Percentiles rank a stretch among this genome's conserved stretches.
These are phyloP conservation scores for Cladophialophora chaetospira DNA, from an alignment of 2,329 filamentous ascomycete species.

Conservation along the genomic window DNA sequence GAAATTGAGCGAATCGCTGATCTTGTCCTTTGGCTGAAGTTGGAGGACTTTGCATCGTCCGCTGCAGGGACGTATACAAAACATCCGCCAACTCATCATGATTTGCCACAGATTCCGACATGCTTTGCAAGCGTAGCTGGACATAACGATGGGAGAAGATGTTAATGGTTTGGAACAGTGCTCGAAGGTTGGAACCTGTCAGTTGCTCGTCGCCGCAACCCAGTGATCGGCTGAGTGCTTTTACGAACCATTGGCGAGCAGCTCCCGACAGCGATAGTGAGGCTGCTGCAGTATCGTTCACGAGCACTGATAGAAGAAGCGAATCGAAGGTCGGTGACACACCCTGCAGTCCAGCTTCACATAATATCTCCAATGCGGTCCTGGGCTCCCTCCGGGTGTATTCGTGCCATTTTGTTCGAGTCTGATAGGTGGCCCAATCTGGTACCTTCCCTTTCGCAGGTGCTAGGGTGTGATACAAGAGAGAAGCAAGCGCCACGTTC, in stretches of 20 bases:
- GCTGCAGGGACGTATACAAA: conserved; percentile 34
- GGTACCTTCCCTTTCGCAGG: conserved; percentile 13
- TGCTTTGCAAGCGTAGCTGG: conserved; percentile 21
- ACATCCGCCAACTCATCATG: conserved; percentile 28
- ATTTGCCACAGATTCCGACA: conserved; percentile 21
- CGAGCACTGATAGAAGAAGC: conserved; percentile 10
- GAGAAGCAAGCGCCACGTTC: conserved; percentile 35
- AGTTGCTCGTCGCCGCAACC: background rate
- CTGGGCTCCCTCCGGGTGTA: conserved; percentile 35
- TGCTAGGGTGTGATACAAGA: conserved; percentile 34
- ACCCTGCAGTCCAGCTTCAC: conserved; percentile 33
- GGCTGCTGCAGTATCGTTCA: conserved; percentile 6
- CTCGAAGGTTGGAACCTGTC: conserved; percentile 12
- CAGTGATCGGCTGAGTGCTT: conserved; percentile 18
- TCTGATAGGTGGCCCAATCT: conserved; percentile 20
- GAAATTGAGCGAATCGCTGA: conserved; percentile 18
- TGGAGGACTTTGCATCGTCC: background rate
- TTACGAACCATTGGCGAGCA: conserved; percentile 14
- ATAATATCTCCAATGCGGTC: conserved; percentile 40
- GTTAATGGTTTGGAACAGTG: conserved; percentile 37
- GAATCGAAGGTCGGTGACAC: conserved; percentile 21
- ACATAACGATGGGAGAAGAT: conserved; percentile 28
- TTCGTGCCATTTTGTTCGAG: conserved; percentile 34
- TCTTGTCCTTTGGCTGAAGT: background rate
- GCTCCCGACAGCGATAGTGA: conserved; percentile 7